These are phyloP conservation scores for Candida piceae DNA, from an alignment of 805 yeast species.

Conservation along the genomic window DNA sequence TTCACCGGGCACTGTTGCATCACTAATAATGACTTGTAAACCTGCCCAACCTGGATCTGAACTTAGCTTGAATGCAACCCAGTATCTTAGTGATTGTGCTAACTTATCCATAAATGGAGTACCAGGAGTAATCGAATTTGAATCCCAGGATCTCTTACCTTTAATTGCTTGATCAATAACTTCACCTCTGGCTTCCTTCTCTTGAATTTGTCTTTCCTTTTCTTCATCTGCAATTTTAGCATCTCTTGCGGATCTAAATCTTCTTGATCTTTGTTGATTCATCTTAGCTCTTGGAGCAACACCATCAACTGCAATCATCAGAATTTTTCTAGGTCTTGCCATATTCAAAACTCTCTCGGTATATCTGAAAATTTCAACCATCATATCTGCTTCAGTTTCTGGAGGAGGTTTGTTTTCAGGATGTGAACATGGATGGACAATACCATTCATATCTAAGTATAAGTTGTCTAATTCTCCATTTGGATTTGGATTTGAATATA, in stretches of 20 bases:
- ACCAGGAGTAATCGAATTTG: constrained; percentile 97
- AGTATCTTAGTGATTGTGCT: constrained; percentile 77
- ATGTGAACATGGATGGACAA: constrained; percentile 98
- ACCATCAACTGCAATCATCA: constrained; percentile 97
- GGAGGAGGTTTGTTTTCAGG: constrained; percentile 97
- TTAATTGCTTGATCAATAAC: constrained; percentile 69
- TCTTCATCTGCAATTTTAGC: constrained; percentile 76
- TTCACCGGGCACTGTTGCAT: constrained; percentile 98
- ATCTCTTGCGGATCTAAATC: constrained; percentile 89
- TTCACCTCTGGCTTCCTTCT: constrained; percentile 63
- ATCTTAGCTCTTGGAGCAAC: constrained; percentile 98
- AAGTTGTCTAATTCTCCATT: constrained; percentile 94
- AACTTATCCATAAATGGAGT: constrained; percentile 95
- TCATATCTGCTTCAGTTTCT: constrained; percentile 94
- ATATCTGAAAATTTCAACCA: constrained; percentile 85
- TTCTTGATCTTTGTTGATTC: constrained; percentile 94
- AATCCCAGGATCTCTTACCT: constrained; percentile 82
- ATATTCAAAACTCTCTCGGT: constrained; percentile 87
- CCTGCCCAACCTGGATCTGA: constrained; percentile 92
- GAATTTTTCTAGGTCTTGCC: constrained; percentile 91
- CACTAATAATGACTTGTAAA: constrained; percentile 85
- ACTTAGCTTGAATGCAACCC: constrained; percentile 86
- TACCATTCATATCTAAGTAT: constrained; percentile 97
- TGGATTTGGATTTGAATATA: constrained; percentile 74
- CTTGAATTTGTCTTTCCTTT: constrained; percentile 53